These are phyloP conservation scores for Solanum medicagineum DNA, from an alignment of 257 asterid species.

Conservation along the genomic window DNA sequence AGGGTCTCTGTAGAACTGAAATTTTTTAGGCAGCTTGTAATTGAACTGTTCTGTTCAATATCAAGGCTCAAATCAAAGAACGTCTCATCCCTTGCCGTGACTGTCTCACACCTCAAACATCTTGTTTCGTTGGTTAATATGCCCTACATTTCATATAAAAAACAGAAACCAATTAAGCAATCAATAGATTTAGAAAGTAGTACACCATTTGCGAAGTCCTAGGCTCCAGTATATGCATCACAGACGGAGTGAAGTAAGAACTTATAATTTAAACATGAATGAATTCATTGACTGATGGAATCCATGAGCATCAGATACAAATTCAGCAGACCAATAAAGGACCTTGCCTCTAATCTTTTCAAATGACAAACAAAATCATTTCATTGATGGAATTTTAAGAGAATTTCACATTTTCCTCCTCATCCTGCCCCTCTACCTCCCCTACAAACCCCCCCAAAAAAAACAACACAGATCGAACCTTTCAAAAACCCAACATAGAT, in stretches of 20 bases:
- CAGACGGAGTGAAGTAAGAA: neutral
- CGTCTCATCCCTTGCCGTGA: slow-evolving; percentile 89
- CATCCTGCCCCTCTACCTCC: neutral
- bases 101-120: slow-evolving; percentile 85
- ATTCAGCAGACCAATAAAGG: neutral
- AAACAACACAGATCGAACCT: neutral
- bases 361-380: neutral
- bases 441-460: too few species aligned
- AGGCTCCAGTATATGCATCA: neutral
- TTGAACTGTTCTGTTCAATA: slow-evolving; percentile 90
- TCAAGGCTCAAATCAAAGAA: slow-evolving; percentile 86
- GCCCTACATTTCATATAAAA: slow-evolving; percentile 34
- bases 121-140: slow-evolving; percentile 79
- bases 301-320: neutral
- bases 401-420: neutral
- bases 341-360: neutral
- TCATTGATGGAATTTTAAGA: neutral
- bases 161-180: neutral
- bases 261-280: neutral
- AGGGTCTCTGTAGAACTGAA: slow-evolving; percentile 90
- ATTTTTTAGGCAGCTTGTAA: slow-evolving; percentile 92
- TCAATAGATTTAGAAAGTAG: neutral
- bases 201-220: neutral
- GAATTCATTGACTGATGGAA: neutral
- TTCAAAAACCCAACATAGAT: neutral